Evolutionary conservation across 2,329 filamentous ascomycete species (phyloP).

Genomic region (Didymella arachidicola): DNA sequence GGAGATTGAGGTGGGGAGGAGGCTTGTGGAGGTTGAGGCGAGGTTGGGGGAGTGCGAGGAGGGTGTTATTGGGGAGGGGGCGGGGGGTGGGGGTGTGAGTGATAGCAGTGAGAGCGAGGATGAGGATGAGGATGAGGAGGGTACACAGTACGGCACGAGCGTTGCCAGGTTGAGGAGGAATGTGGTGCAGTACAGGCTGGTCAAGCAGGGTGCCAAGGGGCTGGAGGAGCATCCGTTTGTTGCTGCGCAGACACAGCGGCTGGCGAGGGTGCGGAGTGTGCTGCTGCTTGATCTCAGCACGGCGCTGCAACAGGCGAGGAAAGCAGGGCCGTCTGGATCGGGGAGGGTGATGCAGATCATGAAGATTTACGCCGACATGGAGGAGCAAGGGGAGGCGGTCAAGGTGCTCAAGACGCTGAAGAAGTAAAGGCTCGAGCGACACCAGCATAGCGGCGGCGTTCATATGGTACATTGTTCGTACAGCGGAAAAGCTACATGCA

Average conservation of each 20-base stretch:
- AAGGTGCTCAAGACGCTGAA: conserved; percentile 59
- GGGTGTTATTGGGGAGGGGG: conserved; percentile 16
- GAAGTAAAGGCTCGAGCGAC: conserved; percentile 24
- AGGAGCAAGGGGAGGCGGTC: conserved; percentile 66
- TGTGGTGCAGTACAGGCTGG: conserved; percentile 64
- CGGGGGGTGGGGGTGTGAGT: conserved; percentile 35
- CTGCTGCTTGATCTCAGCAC: conserved; percentile 70
- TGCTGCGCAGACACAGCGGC: conserved; percentile 61
- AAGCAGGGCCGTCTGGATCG: conserved; percentile 49
- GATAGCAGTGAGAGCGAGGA: conserved; percentile 44
- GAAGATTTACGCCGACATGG: conserved; percentile 68
- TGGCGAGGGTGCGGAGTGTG: conserved; percentile 67
- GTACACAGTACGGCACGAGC: conserved; percentile 38
- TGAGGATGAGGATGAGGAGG: conserved; percentile 46
- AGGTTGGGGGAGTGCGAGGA: conserved; percentile 61
- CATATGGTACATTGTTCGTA: conserved; percentile 48
- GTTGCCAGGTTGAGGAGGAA: conserved; percentile 61
- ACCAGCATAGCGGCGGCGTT: conserved; percentile 59
- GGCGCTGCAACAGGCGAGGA: conserved; percentile 65
- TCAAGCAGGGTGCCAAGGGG: conserved; percentile 60
- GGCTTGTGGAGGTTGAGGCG: conserved; percentile 72
- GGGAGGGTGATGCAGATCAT: conserved; percentile 63
- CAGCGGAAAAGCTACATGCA: conserved; percentile 32
- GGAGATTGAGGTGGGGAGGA: conserved; percentile 68
- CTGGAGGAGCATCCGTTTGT: conserved; percentile 71